A percentile compares a stretch with the other conserved stretches of the same genome.
phyloP scores from a whole-genome alignment of 768 basidiomycete genomes.

The Serendipita vermifera region DNA sequence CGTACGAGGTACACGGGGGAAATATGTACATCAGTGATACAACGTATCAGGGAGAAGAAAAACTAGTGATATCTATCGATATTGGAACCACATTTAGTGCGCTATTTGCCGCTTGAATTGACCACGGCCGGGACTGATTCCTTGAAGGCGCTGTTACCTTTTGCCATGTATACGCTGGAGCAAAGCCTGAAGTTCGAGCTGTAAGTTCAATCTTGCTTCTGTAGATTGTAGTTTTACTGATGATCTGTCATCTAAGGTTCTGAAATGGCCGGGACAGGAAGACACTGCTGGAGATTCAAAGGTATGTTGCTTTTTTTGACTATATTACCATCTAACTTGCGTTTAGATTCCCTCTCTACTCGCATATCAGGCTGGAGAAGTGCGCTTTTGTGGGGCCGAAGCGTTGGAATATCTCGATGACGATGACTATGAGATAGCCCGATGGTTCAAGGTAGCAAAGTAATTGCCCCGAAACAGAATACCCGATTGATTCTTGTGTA shows the following conservation, averaged over 20 bases:
- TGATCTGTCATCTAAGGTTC: neutral
- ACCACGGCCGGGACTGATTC: neutral
- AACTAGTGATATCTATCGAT: neutral
- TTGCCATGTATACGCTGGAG: neutral
- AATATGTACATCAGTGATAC: too few relatives aligned
- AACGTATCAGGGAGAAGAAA: neutral
- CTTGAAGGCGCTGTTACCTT: neutral
- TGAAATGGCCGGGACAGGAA: neutral
- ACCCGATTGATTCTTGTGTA: neutral
- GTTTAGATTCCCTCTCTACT: neutral
- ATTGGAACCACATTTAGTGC: neutral
- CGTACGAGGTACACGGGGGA: too few relatives aligned
- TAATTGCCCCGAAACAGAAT: too few relatives aligned
- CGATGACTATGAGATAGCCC: neutral
- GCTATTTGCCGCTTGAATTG: neutral
- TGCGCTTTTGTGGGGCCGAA: neutral
- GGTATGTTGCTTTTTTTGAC: neutral
- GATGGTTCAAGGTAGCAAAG: conserved; percentile 4
- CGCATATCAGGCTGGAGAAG: neutral
- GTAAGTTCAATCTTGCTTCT: neutral
- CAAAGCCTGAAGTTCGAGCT: neutral
- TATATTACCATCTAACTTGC: neutral
- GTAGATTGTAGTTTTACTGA: neutral
- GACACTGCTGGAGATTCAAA: neutral
- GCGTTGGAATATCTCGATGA: neutral